These are phyloP conservation scores for Rhizopus arrhizus DNA, from an alignment of 371 early-diverging fungal species.

Conservation along the genomic window DNA sequence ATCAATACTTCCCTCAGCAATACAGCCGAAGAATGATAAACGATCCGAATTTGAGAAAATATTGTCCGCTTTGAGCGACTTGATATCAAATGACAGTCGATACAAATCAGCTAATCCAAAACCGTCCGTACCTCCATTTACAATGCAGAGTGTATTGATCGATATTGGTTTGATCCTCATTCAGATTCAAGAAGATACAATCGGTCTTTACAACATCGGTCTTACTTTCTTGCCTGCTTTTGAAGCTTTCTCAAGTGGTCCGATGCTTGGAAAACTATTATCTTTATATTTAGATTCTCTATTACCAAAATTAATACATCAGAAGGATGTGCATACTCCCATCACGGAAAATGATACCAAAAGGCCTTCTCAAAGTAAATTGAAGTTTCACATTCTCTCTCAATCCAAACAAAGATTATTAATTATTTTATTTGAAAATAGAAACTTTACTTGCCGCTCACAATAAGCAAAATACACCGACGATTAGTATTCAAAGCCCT, in stretches of 20 bases:
- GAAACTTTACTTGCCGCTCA: not conserved
- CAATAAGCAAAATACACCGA: constrained; percentile 30
- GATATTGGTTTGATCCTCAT: constrained; percentile 52
- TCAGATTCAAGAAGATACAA: constrained; percentile 32
- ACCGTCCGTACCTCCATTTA: constrained; percentile 60
- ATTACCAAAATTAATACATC: constrained; percentile 40
- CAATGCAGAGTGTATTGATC: constrained; percentile 54
- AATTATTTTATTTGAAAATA: constrained; percentile 1
- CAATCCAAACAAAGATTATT: not conserved
- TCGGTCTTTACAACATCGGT: constrained; percentile 39
- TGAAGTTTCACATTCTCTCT: no score
- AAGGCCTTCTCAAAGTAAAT: constrained; percentile 1
- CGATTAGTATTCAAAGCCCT: constrained; percentile 48
- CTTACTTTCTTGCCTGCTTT: constrained; percentile 47
- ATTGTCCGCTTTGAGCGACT: constrained; percentile 47
- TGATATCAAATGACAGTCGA: constrained; percentile 61
- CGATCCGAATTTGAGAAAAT: constrained; percentile 40
- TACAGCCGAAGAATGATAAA: constrained; percentile 19
- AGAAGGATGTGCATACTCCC: constrained; percentile 25
- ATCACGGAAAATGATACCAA: not conserved
- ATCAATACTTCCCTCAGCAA: not conserved
- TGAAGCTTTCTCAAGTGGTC: constrained; percentile 40
- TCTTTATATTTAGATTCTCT: constrained; percentile 44
- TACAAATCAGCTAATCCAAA: constrained; percentile 53
- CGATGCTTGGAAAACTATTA: constrained; percentile 37